Base-by-base conservation (phyloP, 768 basidiomycete species). In the Obba rivulosa region DNA sequence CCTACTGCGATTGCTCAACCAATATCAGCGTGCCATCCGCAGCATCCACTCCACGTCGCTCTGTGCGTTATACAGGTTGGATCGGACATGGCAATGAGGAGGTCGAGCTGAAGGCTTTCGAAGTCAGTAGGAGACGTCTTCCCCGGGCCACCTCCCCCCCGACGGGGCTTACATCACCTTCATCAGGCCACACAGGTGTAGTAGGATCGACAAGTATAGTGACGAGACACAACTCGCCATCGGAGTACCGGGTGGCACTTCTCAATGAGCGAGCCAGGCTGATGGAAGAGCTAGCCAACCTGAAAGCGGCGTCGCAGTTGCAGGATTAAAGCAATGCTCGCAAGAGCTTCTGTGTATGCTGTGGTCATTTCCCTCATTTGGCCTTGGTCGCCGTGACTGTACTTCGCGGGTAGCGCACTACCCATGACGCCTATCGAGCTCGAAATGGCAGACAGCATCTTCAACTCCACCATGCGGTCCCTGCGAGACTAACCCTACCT, bases 231-330 rank as follows among this genome's bases (percentile, higher is more conserved):
- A 64, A 56, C 25, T 71, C 70, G 2, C 68, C 73, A 5, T 66
- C 67, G 34, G 63, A 74, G 16, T 69, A 73, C 34, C 81, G 78
- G 1, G 62, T 76, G 16, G 67, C 74, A 11, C 69, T 86, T 7
- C 51, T 84, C 16, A 74, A 77, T 14, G 79, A 85, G 54, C 77
- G 83, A 0, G 80, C 81, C 0, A 65, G 71, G 34, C 58, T 85
- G 20, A 61, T 82, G 38, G 73, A 71, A 4, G 78, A 81, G 58
- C 59, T 85, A 10, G 79, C 81, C 0, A 68, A 66, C 10, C 55
- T 81, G 34, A 69, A 70, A 50, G 46, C 60, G 51, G 39, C 47
- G 17, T 31, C 28, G 28, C 5, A 31, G 13, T 31, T 13, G 13
- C 28, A 31, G 28, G 28, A 31, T 13, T 31, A 13, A n/a, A 31